Base-by-base conservation (phyloP, 495 filamentous ascomycete species). In the Poronia punctata region DNA sequence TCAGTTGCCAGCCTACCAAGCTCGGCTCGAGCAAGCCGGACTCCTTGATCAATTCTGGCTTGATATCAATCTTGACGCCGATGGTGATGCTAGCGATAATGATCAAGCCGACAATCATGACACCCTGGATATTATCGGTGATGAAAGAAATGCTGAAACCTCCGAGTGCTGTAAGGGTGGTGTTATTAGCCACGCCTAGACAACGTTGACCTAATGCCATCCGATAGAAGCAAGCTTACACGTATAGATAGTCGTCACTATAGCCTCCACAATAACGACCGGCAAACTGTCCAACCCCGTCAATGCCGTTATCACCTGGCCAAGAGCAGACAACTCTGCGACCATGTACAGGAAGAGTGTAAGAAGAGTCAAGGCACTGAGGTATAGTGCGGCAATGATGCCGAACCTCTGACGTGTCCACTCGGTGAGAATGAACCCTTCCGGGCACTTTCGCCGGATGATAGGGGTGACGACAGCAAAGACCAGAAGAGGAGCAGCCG, bases 291-390 rank as follows among this genome's bases (percentile, higher is more conserved):
- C 64, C 40, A 88, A 63, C 9, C 83, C 83, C 2, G 84, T 85
- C 49, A 88, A 57, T n/a, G 74, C 66, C 35, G 59, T 76, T 48
- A 87, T 65, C 35, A 87, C 84, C 53, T 86, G 83, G 35, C 83
- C 79, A 15, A 88, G 58, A 7, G 81, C 77, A 20, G 80, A 84
- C 29, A 87, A 67, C 57, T 88, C 83, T 7, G 83, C 78, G 5
- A 87, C 78, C 84, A 88, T 87, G 66, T 86, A 87, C 21, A 88
- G 54, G 50, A 87, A 88, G 41, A 88, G 68, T 2, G 84, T 86
- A 29, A 83, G 74, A n/a, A 86, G 74, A 43, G 79, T 82, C 57
- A 85, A 61, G 51, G 81, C 70, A 51, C 82, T 83, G 19, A 88
- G 61, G 48, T 79, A 87, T 5, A 86, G 55, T 3, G 78, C 77